Evolutionary conservation across 371 early-diverging fungal genomes (phyloP).

Genomic region (Rhizopus sp.): DNA sequence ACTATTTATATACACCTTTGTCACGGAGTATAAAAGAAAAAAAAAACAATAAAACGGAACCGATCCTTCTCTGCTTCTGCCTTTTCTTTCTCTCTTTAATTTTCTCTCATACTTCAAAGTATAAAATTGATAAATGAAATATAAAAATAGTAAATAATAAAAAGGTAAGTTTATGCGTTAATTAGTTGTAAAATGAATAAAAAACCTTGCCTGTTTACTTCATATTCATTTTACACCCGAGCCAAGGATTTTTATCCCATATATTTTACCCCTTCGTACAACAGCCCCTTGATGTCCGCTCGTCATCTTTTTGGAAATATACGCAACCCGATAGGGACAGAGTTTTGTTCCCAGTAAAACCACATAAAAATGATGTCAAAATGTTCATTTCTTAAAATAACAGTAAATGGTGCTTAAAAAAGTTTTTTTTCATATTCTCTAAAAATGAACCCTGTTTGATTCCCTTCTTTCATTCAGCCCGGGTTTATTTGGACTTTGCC

Average conservation of each 20-base stretch:
- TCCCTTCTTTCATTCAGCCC: too few relatives aligned
- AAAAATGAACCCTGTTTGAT: too few relatives aligned
- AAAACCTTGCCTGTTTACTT: neutral
- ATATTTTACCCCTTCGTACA: constrained; percentile 9
- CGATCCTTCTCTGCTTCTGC: neutral
- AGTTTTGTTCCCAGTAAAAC: neutral
- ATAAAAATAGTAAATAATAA: neutral
- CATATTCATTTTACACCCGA: neutral
- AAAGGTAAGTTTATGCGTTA: neutral
- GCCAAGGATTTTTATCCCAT: neutral
- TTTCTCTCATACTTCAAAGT: neutral
- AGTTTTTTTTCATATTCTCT: too few relatives aligned
- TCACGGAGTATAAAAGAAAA: constrained; percentile 1
- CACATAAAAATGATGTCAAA: too few relatives aligned
- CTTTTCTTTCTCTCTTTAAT: neutral
- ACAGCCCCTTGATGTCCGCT: constrained; percentile 19
- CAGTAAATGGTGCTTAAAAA: too few relatives aligned
- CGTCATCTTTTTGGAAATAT: constrained; percentile 9
- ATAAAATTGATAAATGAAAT: constrained; percentile 5
- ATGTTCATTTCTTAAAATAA: too few relatives aligned
- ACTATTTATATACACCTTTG: neutral
- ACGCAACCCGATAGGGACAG: neutral
- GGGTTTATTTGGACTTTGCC: too few relatives aligned
- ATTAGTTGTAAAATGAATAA: constrained; percentile 9
- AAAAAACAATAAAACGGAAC: neutral